Evolutionary conservation across 2,329 filamentous ascomycete species (phyloP).

Genomic region (Lecanicillium sp.): DNA sequence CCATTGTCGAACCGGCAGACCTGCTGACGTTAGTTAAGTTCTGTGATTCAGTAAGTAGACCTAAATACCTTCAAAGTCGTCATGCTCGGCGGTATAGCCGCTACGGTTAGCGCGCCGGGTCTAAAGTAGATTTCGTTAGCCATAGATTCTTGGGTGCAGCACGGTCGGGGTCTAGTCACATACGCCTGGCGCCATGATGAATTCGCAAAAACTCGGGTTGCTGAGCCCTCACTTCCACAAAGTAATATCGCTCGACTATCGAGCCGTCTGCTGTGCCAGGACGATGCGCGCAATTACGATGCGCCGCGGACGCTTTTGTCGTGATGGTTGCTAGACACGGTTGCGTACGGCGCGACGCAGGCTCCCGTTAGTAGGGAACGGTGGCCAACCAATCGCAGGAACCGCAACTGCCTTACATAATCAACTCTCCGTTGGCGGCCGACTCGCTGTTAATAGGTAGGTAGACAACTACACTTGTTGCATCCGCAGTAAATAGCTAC

Average conservation of each 20-base stretch:
- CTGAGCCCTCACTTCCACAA: too few relatives aligned
- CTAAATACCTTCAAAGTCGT: slow-evolving; percentile 49
- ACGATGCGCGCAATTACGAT: too few relatives aligned
- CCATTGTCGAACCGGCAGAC: slow-evolving; percentile 87
- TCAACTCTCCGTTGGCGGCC: slow-evolving; percentile 56
- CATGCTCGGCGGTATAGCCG: slow-evolving; percentile 51
- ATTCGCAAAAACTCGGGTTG: neutral
- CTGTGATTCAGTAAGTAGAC: neutral
- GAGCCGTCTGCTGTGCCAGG: too few relatives aligned
- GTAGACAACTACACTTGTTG: too few relatives aligned
- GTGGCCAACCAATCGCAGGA: neutral
- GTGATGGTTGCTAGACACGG: slow-evolving; percentile 7
- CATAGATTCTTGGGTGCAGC: neutral
- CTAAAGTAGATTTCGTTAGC: slow-evolving; percentile 20
- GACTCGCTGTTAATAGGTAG: neutral
- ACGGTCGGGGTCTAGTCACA: neutral
- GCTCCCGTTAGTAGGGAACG: neutral
- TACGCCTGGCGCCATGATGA: slow-evolving; percentile 8
- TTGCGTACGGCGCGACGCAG: slow-evolving; percentile 6
- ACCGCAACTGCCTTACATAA: slow-evolving; percentile 7
- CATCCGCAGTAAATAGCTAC: too few relatives aligned
- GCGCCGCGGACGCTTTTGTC: too few relatives aligned
- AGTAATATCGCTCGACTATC: too few relatives aligned
- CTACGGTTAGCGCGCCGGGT: slow-evolving; percentile 49
- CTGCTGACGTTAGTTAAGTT: slow-evolving; percentile 30